Evolutionary conservation across 805 yeast genomes (phyloP), one percentile per base, ranked within the genome.

Genomic region (Yarrowia divulgata): DNA sequence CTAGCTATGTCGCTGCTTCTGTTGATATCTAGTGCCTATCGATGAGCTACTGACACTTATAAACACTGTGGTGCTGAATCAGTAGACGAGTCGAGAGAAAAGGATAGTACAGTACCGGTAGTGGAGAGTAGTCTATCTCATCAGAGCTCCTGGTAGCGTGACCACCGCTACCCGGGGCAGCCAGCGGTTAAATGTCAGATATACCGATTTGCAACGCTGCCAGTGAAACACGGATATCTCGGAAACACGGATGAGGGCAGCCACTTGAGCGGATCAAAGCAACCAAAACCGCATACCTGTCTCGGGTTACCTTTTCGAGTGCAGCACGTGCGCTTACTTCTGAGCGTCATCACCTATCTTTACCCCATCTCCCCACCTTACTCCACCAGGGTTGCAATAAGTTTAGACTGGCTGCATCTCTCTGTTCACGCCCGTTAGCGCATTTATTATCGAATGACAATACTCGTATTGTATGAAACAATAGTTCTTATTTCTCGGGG

Each of bases 161-260:
- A 14, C 45, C 29, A 23, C 29, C 29, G 29, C 29, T 39, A 12
- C 42, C 12, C 16, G 16, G 16, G 6, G 42, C 42, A 39, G n/a
- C 42, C 42, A 10, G 2, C 42, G n/a, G 42, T 6, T 12, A 39
- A 2, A 13, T 39, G 16, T 39, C 42, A 13, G 42, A 39, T 13
- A 16, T 8, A 23, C 45, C 8, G 8, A 8, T 42, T 42, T 14
- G 45, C 18, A 42, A 42, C 19, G 18, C 18, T 42, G 45, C 3
- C 45, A 8, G 19, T 42, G 45, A 42, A 18, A 42, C 45, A 42
- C 45, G 45, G 45, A 42, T 42, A 42, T 42, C 45, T 42, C 45
- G 45, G 45, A 16, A 42, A 42, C 45, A 42, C 45, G 45, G 45
- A 10, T n/a, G 8, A 18, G 9, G 18, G 45, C 45, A 42, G 45